Percentiles rank a stretch among this genome's conserved stretches.
Conservation (phyloP, 805 yeast genomes). For the Saccharomyces kudriavzevii region DNA sequence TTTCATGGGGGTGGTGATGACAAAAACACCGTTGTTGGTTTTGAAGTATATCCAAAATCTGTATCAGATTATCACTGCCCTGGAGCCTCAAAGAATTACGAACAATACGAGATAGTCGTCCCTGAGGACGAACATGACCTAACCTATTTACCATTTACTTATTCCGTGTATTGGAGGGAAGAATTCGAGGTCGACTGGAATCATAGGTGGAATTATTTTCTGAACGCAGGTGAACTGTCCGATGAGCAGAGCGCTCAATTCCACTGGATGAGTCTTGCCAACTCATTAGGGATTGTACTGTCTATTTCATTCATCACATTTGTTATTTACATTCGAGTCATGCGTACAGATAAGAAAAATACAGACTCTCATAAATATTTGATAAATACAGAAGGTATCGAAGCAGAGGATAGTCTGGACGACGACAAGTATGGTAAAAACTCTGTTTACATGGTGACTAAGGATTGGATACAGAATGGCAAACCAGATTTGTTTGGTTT, state of each 20-base stretch:
- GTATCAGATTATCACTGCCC: slow-evolving; percentile 65
- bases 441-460: slow-evolving; percentile 35
- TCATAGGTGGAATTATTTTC: slow-evolving; percentile 67
- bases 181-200: slow-evolving; percentile 58
- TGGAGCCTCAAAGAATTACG: slow-evolving; percentile 55
- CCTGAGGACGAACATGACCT: slow-evolving; percentile 30
- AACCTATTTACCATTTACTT: slow-evolving; percentile 64
- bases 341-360: slow-evolving; percentile 15
- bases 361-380: not conserved
- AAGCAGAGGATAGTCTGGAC: slow-evolving; percentile 18
- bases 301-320: slow-evolving; percentile 56
- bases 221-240: slow-evolving; percentile 40
- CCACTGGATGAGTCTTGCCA: slow-evolving; percentile 72
- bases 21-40: slow-evolving; percentile 65
- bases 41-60: slow-evolving; percentile 82
- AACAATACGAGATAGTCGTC: slow-evolving; percentile 46
- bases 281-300: slow-evolving; percentile 57
- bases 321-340: slow-evolving; percentile 41
- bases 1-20: slow-evolving; percentile 46
- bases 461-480: slow-evolving; percentile 39
- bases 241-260: slow-evolving; percentile 40
- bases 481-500: not conserved
- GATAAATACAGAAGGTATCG: slow-evolving; percentile 1
- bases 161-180: slow-evolving; percentile 83
- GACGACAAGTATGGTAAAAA: slow-evolving; percentile 23